Evolutionary conservation across 2,329 filamentous ascomycete genomes (phyloP), one percentile per base, ranked within the genome.

Genomic region (Colletotrichum sp.): DNA sequence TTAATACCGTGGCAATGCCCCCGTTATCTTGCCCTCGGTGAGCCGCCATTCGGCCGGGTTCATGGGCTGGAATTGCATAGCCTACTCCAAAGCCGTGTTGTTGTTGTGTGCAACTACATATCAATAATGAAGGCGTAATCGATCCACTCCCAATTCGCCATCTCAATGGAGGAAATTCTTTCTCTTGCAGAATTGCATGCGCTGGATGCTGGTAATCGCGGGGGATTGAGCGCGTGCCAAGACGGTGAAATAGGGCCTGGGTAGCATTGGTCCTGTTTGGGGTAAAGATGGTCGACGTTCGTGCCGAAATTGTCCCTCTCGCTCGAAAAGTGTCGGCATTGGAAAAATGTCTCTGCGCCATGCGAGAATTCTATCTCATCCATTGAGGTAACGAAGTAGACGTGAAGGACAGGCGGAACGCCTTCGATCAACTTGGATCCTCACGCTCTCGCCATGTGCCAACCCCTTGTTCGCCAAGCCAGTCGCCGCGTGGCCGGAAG

Each of bases 121-220:
- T 52, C 44, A 5, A 44, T 30, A 26, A 67, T 62, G 21, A 24
- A 72, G 62, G 71, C 65, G 71, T 55, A 30, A 57, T 18, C 15
- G 30, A 16, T 55, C 71, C 65, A 55, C 55, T 6, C 8, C 5
- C 10, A 6, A 16, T 34, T 16, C n/a, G 26, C n/a, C 13, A n/a
- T 36, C 6, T 72, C 18, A 75, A 67, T 55, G 72, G 72, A 75
- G 69, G 69, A 62, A 75, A 52, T 67, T 30, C 52, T 15, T 3
- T 32, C 15, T 6, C 52, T n/a, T 39, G n/a, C 62, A 55, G 72
- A 16, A 55, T 21, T 52, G 44, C 44, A 52, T 52, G 44, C 44
- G n/a, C 44, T 52, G 44, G 21, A 62, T 34, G 26, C 15, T 9
- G 7, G 26, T 4, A 30, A 36, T 21, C 36, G 28, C 24, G 52